A percentile compares a stretch with the other conserved stretches of the same genome.
Conservation (phyloP, 805 yeast genomes). For the Scheffersomyces amazonensis region DNA sequence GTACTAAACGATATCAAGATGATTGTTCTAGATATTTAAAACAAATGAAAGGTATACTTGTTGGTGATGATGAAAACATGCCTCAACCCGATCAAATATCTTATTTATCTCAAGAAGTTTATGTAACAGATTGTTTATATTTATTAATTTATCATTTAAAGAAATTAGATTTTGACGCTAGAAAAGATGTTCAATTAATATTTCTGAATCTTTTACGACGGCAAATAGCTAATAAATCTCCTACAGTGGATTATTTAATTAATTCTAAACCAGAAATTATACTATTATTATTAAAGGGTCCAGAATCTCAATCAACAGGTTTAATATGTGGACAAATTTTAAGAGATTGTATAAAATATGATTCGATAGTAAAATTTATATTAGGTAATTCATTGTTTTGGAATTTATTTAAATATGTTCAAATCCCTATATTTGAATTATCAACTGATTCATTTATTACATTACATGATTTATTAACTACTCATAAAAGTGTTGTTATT, state of each 20-base stretch:
- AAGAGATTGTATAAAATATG: slow-evolving; percentile 82
- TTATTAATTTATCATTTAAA: slow-evolving; percentile 56
- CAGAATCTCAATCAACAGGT: slow-evolving; percentile 72
- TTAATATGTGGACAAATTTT: slow-evolving; percentile 74
- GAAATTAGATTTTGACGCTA: slow-evolving; percentile 82
- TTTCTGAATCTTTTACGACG: slow-evolving; percentile 78
- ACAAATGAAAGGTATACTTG: slow-evolving; percentile 62
- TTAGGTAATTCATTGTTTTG: slow-evolving; percentile 65
- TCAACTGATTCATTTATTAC: slow-evolving; percentile 89
- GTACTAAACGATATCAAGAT: slow-evolving; percentile 55
- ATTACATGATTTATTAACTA: slow-evolving; percentile 62
- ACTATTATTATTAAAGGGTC: slow-evolving; percentile 60
- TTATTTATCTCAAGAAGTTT: slow-evolving; percentile 75
- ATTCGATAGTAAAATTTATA: slow-evolving; percentile 59
- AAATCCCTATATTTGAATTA: slow-evolving; percentile 76
- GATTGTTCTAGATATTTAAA: slow-evolving; percentile 65
- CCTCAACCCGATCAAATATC: slow-evolving; percentile 73
- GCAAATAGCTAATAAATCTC: slow-evolving; percentile 70
- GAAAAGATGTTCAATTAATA: slow-evolving; percentile 75
- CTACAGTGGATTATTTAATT: slow-evolving; percentile 82
- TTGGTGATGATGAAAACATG: slow-evolving; percentile 65
- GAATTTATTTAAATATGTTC: slow-evolving; percentile 79
- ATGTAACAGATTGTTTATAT: slow-evolving; percentile 65
- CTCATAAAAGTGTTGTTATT: slow-evolving; percentile 65
- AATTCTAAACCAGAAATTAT: slow-evolving; percentile 61